Evolutionary conservation across 257 asterid genomes (phyloP).

Genomic region (Hygrophila difformis): DNA sequence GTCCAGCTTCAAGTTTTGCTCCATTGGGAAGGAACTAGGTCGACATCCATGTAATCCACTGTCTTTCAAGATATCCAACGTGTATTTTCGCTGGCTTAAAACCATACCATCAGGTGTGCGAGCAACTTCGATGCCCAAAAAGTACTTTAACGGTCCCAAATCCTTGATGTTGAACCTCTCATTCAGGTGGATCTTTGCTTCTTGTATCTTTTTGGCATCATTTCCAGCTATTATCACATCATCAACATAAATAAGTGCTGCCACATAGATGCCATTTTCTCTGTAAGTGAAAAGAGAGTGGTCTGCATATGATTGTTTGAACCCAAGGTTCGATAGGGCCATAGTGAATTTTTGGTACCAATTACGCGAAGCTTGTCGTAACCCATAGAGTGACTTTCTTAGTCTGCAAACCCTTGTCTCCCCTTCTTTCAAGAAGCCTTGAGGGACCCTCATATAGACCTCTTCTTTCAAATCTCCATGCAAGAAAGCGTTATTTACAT

Average conservation of each 20-base stretch:
- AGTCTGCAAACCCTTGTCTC: neutral
- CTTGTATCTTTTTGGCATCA: too few species aligned
- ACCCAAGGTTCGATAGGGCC: neutral
- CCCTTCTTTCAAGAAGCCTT: too few species aligned
- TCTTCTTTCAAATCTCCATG: too few species aligned
- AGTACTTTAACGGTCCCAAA: neutral
- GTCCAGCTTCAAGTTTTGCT: neutral
- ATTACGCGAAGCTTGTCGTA: too few species aligned
- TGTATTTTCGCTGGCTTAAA: neutral
- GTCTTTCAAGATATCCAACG: neutral
- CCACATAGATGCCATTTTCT: neutral
- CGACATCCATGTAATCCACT: neutral
- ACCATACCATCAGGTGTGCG: neutral
- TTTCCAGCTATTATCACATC: neutral
- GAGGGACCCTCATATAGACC: too few species aligned
- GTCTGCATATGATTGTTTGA: neutral
- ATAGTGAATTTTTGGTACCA: neutral
- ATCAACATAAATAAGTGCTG: neutral
- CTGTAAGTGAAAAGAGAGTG: neutral
- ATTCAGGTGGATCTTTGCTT: neutral
- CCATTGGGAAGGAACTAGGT: neutral
- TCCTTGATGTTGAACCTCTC: neutral
- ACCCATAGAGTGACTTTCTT: neutral
- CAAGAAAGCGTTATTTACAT: too few species aligned
- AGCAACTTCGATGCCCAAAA: neutral